Evolutionary conservation across 1,284 basidiomycete species (phyloP).

Genomic region (Trametes polyzona): DNA sequence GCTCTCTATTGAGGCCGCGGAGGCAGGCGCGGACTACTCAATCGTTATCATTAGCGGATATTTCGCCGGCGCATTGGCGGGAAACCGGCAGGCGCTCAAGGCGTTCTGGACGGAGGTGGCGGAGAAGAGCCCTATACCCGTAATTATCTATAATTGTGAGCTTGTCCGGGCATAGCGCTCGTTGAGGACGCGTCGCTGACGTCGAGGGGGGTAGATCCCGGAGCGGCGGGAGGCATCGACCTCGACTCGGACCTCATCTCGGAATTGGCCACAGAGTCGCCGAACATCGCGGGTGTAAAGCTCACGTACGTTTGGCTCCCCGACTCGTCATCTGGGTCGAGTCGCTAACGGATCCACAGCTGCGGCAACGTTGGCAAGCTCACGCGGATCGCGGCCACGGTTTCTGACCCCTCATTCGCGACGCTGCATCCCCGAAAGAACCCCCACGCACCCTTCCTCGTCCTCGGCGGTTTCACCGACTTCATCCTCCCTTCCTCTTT

Average conservation of each 20-base stretch:
- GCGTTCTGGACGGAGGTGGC: constrained; percentile 80
- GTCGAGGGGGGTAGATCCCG: constrained; percentile 60
- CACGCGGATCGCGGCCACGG: constrained; percentile 74
- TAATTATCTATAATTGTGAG: constrained; percentile 91
- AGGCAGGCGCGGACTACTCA: constrained; percentile 81
- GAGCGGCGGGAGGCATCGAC: constrained; percentile 80
- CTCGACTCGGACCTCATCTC: constrained; percentile 82
- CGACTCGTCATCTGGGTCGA: background rate
- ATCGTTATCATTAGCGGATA: constrained; percentile 89
- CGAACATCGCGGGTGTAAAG: constrained; percentile 82
- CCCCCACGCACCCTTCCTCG: constrained; percentile 53
- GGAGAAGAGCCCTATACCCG: constrained; percentile 79
- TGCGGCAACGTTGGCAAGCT: constrained; percentile 91
- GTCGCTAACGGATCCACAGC: constrained; percentile 39
- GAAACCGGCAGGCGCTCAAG: constrained; percentile 70
- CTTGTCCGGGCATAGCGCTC: constrained; percentile 11
- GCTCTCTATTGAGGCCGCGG: constrained; percentile 74
- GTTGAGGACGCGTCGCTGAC: constrained; percentile 1
- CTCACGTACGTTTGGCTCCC: constrained; percentile 73
- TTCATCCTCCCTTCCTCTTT: constrained; percentile 76
- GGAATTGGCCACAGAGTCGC: constrained; percentile 72
- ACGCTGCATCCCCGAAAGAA: constrained; percentile 66
- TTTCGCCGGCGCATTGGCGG: constrained; percentile 75
- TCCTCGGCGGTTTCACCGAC: constrained; percentile 80
- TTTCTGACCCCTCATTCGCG: constrained; percentile 59